Percentiles rank a stretch among this genome's conserved stretches.
phyloP scores from a whole-genome alignment of 352 stramenopile genomes.

The Pythium coloratum region DNA sequence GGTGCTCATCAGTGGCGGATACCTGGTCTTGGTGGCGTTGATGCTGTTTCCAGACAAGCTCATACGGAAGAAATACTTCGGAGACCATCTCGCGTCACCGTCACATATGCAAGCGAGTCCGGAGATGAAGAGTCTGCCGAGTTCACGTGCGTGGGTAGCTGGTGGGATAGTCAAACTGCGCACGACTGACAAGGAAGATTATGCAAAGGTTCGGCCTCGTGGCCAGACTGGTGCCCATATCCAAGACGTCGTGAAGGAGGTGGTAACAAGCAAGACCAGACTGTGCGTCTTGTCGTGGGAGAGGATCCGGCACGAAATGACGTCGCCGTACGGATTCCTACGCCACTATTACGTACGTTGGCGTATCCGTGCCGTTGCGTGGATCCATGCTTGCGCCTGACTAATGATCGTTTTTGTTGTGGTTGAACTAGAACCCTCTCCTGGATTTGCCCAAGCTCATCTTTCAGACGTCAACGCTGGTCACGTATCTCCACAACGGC shows the following conservation, averaged over 20 bases:
- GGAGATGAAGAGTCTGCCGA: background rate
- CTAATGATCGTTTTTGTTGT: background rate
- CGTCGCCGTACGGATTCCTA: background rate
- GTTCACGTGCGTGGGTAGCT: background rate
- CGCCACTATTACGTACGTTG: background rate
- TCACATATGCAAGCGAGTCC: background rate
- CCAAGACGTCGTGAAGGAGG: background rate
- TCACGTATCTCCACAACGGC: slow-evolving; percentile 4
- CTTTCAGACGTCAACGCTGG: background rate
- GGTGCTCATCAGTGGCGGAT: slow-evolving; percentile 31
- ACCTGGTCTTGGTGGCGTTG: slow-evolving; percentile 28
- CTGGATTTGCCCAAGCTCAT: slow-evolving; percentile 3
- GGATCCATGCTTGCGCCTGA: too few relatives aligned
- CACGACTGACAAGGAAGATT: background rate
- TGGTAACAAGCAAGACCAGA: background rate
- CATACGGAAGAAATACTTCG: background rate
- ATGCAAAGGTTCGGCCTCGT: background rate
- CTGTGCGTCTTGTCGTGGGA: background rate
- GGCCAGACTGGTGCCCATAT: background rate
- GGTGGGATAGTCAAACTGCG: background rate
- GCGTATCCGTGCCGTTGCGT: too few relatives aligned
- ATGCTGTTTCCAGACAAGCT: slow-evolving; percentile 25
- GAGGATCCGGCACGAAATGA: background rate
- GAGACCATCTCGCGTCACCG: background rate
- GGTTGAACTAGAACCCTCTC: background rate